Base-by-base conservation (phyloP, 116 monocot species). In the Dioscorea cayenensis region DNA sequence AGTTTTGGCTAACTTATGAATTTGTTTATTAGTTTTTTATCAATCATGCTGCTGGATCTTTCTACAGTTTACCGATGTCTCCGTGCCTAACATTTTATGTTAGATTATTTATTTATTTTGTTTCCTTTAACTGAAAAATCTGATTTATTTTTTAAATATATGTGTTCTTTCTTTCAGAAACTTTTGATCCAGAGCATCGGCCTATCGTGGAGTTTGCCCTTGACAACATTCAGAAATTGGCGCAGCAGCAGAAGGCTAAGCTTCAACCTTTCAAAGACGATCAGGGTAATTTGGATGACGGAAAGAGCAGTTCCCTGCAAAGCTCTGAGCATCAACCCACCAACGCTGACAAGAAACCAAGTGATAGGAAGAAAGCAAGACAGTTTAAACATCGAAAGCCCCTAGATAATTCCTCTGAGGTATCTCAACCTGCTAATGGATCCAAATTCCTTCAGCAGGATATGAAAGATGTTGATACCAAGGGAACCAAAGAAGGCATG, bases 191-290 rank as follows among this genome's bases (percentile, higher is more conserved):
- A 22, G 91, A 93, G 52, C 86, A 83, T 70, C 88, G 97, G 13
- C 97, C 97, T 22, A 93, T 99, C 70, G 91, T 99, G 51, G 89
- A 99, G 69, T 99, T 99, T 77, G 90, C 90, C 50, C 71, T 93
- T 70, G 94, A 99, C 64, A 78, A 94, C 55, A 35, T 90, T 48
- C 80, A 79, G 36, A 88, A 88, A 70, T 67, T 94, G 19, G 81
- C 74, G 51, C 63, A 78, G 20, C 78, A 80, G 66, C 76, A 78
- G 66, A 84, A 90, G 37, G 36, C 9, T 36, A 80, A 82, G 43
- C 64, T 73, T 25, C 82, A 84, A 10, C 72, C 62, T 5, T 23
- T 19, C 23, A 74, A 75, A 61, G 71, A 73, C 36, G 81, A 73
- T 21, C 25, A 65, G 12, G 68, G 68, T 36, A 71, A 66, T 65